Conservation (phyloP, 805 yeast species). For the Teunomyces kruisii region DNA sequence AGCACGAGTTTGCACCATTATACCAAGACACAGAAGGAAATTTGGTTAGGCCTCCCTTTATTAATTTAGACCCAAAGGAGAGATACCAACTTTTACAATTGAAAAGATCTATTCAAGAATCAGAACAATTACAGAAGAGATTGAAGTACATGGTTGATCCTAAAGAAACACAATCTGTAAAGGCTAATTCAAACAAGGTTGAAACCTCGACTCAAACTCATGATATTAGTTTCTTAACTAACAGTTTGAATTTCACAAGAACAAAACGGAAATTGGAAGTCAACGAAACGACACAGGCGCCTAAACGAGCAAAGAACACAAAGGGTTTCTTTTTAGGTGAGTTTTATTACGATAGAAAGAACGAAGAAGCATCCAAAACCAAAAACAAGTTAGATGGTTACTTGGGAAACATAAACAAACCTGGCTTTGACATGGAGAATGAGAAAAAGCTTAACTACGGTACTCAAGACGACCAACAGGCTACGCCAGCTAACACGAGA, state of each 20-base stretch:
- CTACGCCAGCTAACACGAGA: background rate
- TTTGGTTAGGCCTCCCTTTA: conserved; percentile 44
- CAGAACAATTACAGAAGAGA: conserved; percentile 31
- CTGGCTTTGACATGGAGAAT: conserved; percentile 21
- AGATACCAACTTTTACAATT: conserved; percentile 41
- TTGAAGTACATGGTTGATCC: conserved; percentile 43
- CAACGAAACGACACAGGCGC: conserved; percentile 6
- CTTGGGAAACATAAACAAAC: conserved; percentile 33
- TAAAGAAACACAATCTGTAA: conserved; percentile 27
- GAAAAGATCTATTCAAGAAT: conserved; percentile 37
- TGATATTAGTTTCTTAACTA: conserved; percentile 27
- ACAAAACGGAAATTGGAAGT: conserved; percentile 15
- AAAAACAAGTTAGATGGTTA: conserved; percentile 28
- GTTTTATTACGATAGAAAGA: conserved; percentile 30
- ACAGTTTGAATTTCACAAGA: conserved; percentile 24
- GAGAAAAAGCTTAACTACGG: background rate
- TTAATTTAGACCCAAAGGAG: conserved; percentile 43
- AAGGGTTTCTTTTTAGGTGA: conserved; percentile 35
- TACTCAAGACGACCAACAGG: conserved; percentile 6
- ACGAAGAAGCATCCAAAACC: conserved; percentile 10
- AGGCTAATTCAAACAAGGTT: conserved; percentile 24
- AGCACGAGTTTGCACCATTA: conserved; percentile 33
- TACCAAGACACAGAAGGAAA: conserved; percentile 39
- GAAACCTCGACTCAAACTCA: conserved; percentile 45
- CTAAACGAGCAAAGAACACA: conserved; percentile 17